Evolutionary conservation across 768 basidiomycete species (phyloP), one percentile per base, ranked within the genome.

Genomic region (Piloderma croceum): DNA sequence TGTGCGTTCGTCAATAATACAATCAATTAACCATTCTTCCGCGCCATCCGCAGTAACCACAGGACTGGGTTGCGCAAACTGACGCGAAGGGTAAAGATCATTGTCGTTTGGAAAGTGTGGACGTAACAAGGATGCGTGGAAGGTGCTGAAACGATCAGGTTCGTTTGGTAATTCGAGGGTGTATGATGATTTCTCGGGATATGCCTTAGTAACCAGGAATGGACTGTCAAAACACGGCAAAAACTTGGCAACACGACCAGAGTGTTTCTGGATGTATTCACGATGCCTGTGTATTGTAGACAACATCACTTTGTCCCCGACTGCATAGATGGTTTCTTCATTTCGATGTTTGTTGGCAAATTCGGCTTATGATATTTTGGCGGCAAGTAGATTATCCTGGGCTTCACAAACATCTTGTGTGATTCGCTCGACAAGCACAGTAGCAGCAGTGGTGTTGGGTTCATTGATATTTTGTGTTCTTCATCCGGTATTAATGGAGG

Each of bases 311-410:
- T n/a, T 11, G 37, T 56, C 50, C 1, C 46, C 38, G 3, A 47
- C 22, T 5, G 39, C 4, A 15, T 36, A 47, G 0, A n/a, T 2
- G 5, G 22, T 24, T 2, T 54, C 44, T 0, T 20, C 13, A 0
- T 1, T 3, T 1, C 41, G 22, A 19, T 43, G 41, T 9, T 12
- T 4, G 21, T 55, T 50, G 2, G 46, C 46, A n/a, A n/a, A 19
- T 7, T 34, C 11, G 0, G 56, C 48, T 24, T 62, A 56, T 0
- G 38, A 5, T 0, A 52, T 35, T 41, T 56, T 57, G 1, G 59
- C 49, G 11, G 45, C 33, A 1, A 51, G 24, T 0, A 61, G 34
- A 31, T 48, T 49, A 27, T 60, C 57, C 19, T 50, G 48, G 0
- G 56, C 59, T n/a, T 53, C 46, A 0, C 34, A 12, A 5, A 53